Conservation (phyloP, 2,329 filamentous ascomycete genomes). For the Fusarium pininemorale region DNA sequence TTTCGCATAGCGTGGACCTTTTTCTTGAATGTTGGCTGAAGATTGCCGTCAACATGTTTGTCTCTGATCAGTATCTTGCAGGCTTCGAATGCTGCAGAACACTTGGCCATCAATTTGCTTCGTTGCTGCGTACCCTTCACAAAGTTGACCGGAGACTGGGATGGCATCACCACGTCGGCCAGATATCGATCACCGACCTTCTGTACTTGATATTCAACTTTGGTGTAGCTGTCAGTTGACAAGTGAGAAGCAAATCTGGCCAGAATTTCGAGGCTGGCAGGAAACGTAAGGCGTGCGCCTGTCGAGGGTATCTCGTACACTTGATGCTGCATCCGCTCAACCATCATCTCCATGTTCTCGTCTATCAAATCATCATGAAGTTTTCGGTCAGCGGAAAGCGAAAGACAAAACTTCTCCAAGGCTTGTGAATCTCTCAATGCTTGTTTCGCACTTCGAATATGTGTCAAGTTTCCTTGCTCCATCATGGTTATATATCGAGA, state of each 20-base stretch:
- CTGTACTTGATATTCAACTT: conserved; percentile 70
- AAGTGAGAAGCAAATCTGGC: conserved; percentile 78
- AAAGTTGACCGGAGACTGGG: conserved; percentile 74
- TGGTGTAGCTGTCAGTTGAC: conserved; percentile 41
- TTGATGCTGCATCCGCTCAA: conserved; percentile 50
- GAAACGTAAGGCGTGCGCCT: conserved; percentile 81
- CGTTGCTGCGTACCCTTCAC: conserved; percentile 69
- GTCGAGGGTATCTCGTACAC: conserved; percentile 70
- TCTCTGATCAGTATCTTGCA: conserved; percentile 75
- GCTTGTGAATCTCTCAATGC: conserved; percentile 67
- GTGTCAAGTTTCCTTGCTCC: conserved; percentile 72
- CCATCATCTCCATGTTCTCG: conserved; percentile 11
- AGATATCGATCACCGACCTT: conserved; percentile 67
- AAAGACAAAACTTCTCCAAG: conserved; percentile 79
- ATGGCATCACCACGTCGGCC: conserved; percentile 83
- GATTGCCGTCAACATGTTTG: conserved; percentile 74
- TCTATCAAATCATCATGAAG: conserved; percentile 40
- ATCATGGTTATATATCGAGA: conserved; percentile 89
- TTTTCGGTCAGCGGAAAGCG: conserved; percentile 78
- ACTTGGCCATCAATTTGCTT: conserved; percentile 83
- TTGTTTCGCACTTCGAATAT: conserved; percentile 66
- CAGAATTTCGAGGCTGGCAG: conserved; percentile 76
- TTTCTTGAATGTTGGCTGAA: conserved; percentile 78
- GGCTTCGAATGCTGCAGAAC: conserved; percentile 86
- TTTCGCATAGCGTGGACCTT: conserved; percentile 85